Evolutionary conservation across 768 basidiomycete genomes (phyloP).

Genomic region (Suillus fuscotomentosus): DNA sequence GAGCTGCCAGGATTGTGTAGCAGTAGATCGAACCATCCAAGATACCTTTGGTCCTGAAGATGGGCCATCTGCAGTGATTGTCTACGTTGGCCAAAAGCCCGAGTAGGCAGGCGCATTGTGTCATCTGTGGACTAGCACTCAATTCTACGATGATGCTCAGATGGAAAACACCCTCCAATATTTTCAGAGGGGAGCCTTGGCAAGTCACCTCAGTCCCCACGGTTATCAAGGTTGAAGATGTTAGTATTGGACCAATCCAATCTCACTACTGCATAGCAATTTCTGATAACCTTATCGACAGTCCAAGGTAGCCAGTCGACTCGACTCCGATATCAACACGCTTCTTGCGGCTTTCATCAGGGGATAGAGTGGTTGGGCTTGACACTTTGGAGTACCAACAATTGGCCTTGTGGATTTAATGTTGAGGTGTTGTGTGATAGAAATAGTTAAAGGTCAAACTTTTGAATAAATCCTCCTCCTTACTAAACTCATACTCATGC

Average conservation of each 20-base stretch:
- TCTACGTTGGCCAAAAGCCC: conserved; percentile 65
- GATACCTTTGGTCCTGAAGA: conserved; percentile 45
- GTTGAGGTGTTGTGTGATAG: too few species aligned
- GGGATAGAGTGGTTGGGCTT: background rate
- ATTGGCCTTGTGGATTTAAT: background rate
- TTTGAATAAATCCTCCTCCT: background rate
- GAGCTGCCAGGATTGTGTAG: conserved; percentile 60
- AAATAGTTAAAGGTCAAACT: background rate
- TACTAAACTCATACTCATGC: background rate
- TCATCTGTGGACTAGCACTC: background rate
- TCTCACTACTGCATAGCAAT: background rate
- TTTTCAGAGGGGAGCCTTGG: conserved; percentile 65
- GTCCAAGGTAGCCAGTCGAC: background rate
- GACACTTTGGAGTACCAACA: background rate
- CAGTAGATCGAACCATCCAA: conserved; percentile 54
- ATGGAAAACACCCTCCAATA: conserved; percentile 62
- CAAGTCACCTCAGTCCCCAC: conserved; percentile 61
- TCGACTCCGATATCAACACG: background rate
- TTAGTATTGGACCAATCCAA: conserved; percentile 30
- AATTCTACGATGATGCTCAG: conserved; percentile 33
- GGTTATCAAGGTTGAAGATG: conserved; percentile 58
- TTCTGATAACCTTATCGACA: background rate
- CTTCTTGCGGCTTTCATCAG: background rate
- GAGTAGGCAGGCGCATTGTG: conserved; percentile 45
- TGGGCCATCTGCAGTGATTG: conserved; percentile 53